These are phyloP conservation scores for Diaporthe citriasiana DNA, from an alignment of 2,329 filamentous ascomycete species.

Conservation along the genomic window DNA sequence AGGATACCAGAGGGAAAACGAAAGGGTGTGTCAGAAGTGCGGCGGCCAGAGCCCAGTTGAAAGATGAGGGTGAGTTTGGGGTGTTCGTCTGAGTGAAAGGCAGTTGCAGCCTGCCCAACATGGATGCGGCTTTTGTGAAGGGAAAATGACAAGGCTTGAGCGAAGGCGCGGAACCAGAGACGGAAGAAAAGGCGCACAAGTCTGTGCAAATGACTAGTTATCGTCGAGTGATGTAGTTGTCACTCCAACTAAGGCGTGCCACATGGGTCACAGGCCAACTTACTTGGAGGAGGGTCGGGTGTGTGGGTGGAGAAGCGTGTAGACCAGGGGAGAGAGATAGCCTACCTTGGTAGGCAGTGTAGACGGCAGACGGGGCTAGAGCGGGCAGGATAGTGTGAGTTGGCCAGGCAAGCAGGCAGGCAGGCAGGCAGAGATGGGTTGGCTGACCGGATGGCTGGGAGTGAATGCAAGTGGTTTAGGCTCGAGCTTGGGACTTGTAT, in stretches of 20 bases:
- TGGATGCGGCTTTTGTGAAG: constrained; percentile 25
- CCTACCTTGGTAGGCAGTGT: constrained; percentile 7
- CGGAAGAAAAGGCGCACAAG: constrained; percentile 20
- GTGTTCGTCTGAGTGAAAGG: constrained; percentile 23
- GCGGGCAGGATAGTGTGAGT: constrained; percentile 17
- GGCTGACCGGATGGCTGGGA: constrained; percentile 5
- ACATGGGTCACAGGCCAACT: constrained; percentile 29
- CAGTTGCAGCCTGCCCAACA: constrained; percentile 36
- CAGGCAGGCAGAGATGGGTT: constrained; percentile 2
- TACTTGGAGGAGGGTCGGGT: constrained; percentile 22
- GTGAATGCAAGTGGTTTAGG: background rate
- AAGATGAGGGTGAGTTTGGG: constrained; percentile 7
- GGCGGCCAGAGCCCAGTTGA: constrained; percentile 17
- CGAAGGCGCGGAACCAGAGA: background rate
- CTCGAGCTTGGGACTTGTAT: constrained; percentile 2
- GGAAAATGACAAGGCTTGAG: constrained; percentile 17
- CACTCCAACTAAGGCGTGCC: constrained; percentile 20
- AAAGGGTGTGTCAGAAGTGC: constrained; percentile 36
- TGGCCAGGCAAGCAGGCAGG: constrained; percentile 4
- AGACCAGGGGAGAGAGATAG: constrained; percentile 13
- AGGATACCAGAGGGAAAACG: constrained; percentile 35
- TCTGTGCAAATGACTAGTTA: constrained; percentile 33
- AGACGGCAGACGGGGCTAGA: background rate
- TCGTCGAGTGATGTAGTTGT: constrained; percentile 22
- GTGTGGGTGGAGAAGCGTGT: constrained; percentile 23